Evolutionary conservation across 1,284 basidiomycete genomes (phyloP), one percentile per base, ranked within the genome.

Genomic region (Tremellales sp.): DNA sequence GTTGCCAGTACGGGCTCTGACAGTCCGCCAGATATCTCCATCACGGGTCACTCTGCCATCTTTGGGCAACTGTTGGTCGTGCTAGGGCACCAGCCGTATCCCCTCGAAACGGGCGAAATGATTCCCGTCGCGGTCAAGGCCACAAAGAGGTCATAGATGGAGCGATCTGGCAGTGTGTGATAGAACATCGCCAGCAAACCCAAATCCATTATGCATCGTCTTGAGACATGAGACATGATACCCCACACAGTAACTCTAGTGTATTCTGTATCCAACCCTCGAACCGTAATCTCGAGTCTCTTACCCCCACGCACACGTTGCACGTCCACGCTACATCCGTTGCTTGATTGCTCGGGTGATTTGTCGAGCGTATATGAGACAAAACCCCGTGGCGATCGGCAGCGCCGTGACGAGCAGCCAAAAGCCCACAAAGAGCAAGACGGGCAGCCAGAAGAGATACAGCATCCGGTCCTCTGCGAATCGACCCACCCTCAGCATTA

Each of bases 391-490:
- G 33, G 60, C 61, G 39, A 71, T 65, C 3, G 68, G 68, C 22
- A 71, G 49, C 13, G 67, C 67, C 6, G 67, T 62, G 40, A 71
- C 65, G 4, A 66, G 42, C n/a, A 69, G 49, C 68, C 68, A 71
- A 43, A 71, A 71, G 14, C 67, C 67, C 12, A 71, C 64, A 41
- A 71, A 71, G 10, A 68, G 59, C 26, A 95, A 76, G 55, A 93
- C 87, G 3, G 92, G 92, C 57, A 95, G 79, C 92, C 92, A 97
- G 78, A 97, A 95, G 47, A 88, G 74, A 42, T 92, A 73, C 40
- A 97, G 80, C 92, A 97, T 95, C 39, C 83, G 83, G 70, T 97
- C 91, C 71, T 87, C 90, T 88, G 61, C 21, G 58, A 41, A 36
- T 13, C 42, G 7, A n/a, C 21, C 10, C 28, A 34, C 12, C 3